Percentiles rank a stretch among this genome's conserved stretches.
phyloP scores from a whole-genome alignment of 2,329 filamentous ascomycete species.

The Fusarium solani-melongenae region DNA sequence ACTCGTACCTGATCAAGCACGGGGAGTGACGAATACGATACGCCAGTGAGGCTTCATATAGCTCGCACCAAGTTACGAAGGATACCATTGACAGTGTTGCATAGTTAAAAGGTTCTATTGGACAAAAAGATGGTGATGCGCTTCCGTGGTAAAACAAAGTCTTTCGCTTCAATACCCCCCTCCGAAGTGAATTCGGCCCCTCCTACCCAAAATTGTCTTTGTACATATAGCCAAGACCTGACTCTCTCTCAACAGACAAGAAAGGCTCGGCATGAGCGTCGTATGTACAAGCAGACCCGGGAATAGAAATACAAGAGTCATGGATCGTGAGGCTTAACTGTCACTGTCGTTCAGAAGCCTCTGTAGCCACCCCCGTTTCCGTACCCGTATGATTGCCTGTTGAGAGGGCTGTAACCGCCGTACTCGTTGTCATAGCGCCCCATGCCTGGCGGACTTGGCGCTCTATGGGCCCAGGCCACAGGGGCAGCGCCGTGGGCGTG shows the following conservation, averaged over 20 bases:
- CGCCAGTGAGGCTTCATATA: not conserved
- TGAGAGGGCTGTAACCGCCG: conserved; percentile 31
- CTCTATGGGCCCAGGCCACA: conserved; percentile 46
- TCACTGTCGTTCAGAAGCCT: conserved; percentile 34
- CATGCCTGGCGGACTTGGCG: conserved; percentile 25
- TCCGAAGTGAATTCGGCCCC: conserved; percentile 18
- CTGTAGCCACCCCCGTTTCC: conserved; percentile 41
- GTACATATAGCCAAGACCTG: conserved; percentile 19
- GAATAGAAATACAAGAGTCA: conserved; percentile 21
- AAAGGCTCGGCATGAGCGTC: conserved; percentile 15
- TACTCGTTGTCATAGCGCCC: conserved; percentile 35
- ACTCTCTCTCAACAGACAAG: conserved; percentile 14
- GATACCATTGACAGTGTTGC: conserved; percentile 38
- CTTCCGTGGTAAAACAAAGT: conserved; percentile 44
- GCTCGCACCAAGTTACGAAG: conserved; percentile 39
- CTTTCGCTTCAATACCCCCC: conserved; percentile 32
- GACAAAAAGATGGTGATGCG: conserved; percentile 41
- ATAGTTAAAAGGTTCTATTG: conserved; percentile 46
- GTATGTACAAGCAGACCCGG: conserved; percentile 22
- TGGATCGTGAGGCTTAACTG: conserved; percentile 20
- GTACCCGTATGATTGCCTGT: conserved; percentile 35
- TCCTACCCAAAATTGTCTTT: conserved; percentile 5
- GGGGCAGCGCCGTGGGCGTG: conserved; percentile 54
- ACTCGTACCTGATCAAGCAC: conserved; percentile 43
- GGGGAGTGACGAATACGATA: conserved; percentile 25